Base-by-base conservation (phyloP, 345 rosid species). In the Ceriops tagal region DNA sequence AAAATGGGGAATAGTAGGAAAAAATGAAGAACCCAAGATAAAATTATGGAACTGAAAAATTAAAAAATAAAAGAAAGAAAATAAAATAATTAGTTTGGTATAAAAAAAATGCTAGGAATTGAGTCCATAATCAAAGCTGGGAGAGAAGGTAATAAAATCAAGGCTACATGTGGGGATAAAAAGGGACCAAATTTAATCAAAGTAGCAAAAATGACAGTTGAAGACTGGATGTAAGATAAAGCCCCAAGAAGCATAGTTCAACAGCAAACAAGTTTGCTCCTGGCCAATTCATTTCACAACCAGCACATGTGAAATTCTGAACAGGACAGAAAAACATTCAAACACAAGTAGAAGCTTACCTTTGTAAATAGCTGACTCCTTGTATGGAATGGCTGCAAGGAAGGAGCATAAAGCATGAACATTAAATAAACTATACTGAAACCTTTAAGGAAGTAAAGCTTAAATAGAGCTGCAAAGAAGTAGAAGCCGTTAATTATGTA, bases 351-450 rank as follows among this genome's bases (percentile, higher is more conserved):
- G 30, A 61, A 22, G 13, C 61, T 73, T 69, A 93, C 98, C 95
- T 88, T 91, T 10, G 88, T 82, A 66, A 85, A 93, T 35, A 93
- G 88, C 46, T 64, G 88, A 66, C 87, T 93, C 82, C 96, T 91
- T 0, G 95, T 88, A 31, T n/a, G 90, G 65, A 93, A 87, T 58
- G 98, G 98, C 98, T 93, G 89, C 66, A 84, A 68, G 69, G 70
- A 55, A 53, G 61, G 28, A 56, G 59, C 24, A 31, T 35, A 69
- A 60, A 68, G 58, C n/a, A 11, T 32, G 21, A 20, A 37, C 56
- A 31, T 24, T 11, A 11, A 7, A 58, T 22, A 53, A 53, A 43
- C 46, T 43, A 43, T 43, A 3, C 15, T 43, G 16, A 61, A 56
- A 69, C 13, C 52, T 6, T n/a, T 64, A 64, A 53, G 10, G 21